These are phyloP conservation scores for Cordyceps militaris DNA, from an alignment of 2,329 filamentous ascomycete species.

Conservation along the genomic window DNA sequence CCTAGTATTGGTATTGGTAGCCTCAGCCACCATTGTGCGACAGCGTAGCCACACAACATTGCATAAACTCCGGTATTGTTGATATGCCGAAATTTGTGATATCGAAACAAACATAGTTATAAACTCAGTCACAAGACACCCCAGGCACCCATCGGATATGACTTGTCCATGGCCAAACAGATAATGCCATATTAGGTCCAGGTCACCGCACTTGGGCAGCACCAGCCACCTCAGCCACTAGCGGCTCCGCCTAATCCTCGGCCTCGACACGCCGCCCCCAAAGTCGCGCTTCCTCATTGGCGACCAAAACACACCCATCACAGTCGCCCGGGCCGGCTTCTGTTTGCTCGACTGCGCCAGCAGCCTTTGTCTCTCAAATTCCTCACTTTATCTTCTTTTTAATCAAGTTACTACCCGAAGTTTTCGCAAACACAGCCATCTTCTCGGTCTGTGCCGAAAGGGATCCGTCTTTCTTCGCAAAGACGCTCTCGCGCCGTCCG, in stretches of 20 bases:
- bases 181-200: neutral
- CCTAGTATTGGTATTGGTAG: too few species aligned
- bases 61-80: neutral
- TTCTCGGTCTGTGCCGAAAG: neutral
- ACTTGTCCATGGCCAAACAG: neutral
- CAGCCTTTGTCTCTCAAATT: neutral
- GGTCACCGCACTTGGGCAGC: neutral
- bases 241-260: slow-evolving; percentile 17
- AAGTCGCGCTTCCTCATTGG: slow-evolving; percentile 14
- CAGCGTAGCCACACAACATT: neutral
- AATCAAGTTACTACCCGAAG: neutral
- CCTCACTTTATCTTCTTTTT: neutral
- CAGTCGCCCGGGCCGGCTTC: neutral
- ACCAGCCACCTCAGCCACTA: neutral
- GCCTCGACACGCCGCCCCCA: slow-evolving; percentile 12
- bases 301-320: slow-evolving; percentile 11
- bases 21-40: neutral
- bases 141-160: neutral
- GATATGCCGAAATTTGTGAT: neutral
- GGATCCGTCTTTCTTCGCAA: neutral
- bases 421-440: neutral
- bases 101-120: neutral
- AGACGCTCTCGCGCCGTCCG: slow-evolving; percentile 1
- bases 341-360: neutral
- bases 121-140: neutral